Percentiles rank a stretch among this genome's conserved stretches.
These are phyloP conservation scores for Fusarium compactum DNA, from an alignment of 2,329 filamentous ascomycete species.

Conservation along the genomic window DNA sequence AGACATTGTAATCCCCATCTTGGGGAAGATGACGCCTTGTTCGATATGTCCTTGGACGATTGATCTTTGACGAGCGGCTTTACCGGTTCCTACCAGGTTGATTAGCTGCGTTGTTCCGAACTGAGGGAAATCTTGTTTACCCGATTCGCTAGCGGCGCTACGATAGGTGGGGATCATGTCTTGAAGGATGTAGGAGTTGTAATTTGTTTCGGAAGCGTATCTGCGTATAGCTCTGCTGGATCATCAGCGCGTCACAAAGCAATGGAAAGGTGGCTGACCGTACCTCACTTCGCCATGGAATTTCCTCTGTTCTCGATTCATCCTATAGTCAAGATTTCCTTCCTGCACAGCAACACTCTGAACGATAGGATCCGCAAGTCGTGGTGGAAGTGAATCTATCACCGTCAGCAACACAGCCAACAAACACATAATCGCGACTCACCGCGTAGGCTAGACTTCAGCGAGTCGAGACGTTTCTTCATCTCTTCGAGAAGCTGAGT, in stretches of 20 bases:
- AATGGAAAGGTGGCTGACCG: background rate
- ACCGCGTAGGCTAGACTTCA: constrained; percentile 4
- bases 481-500: background rate
- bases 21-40: background rate
- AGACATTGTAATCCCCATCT: background rate
- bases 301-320: background rate
- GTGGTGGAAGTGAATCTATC: background rate
- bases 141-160: background rate
- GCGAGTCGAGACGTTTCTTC: background rate
- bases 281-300: constrained; percentile 21
- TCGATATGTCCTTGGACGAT: constrained; percentile 13
- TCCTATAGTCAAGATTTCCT: constrained; percentile 8
- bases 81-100: background rate
- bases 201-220: constrained; percentile 28
- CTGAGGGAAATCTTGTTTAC: no score
- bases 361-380: background rate
- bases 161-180: constrained; percentile 29
- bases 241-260: background rate
- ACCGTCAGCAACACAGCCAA: background rate
- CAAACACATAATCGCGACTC: background rate
- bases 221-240: constrained; percentile 12
- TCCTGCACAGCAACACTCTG: background rate
- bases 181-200: constrained; percentile 29
- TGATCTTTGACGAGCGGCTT: constrained; percentile 1
- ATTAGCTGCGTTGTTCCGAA: background rate